Conservation (phyloP, 768 basidiomycete species). For the Trametes maxima region DNA sequence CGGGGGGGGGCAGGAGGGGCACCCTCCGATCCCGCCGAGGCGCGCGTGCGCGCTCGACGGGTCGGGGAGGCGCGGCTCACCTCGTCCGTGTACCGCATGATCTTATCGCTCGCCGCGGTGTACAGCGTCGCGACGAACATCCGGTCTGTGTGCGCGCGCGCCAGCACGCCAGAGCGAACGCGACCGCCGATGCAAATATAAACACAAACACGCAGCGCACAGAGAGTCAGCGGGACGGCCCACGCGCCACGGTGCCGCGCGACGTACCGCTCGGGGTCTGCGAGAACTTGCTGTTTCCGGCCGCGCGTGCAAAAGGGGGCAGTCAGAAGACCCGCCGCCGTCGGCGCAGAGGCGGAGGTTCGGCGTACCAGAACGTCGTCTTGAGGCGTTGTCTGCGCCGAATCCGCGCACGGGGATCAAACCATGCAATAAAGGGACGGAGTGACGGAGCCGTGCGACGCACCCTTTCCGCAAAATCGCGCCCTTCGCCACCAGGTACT, state of each 20-base stretch:
- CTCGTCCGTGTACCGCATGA: conserved; percentile 86
- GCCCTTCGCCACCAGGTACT: conserved; percentile 86
- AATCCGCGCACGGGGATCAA: conserved; percentile 28
- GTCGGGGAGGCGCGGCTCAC: conserved; percentile 31
- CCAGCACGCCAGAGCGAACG: background rate
- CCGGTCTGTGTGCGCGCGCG: conserved; percentile 51
- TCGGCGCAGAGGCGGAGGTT: conserved; percentile 11
- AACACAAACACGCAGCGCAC: background rate
- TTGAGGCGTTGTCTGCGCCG: conserved; percentile 70
- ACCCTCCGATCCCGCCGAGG: conserved; percentile 28
- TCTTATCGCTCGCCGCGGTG: conserved; percentile 71
- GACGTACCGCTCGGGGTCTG: conserved; percentile 52
- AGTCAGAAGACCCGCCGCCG: conserved; percentile 10
- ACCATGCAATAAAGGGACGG: conserved; percentile 13
- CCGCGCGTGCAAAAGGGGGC: background rate
- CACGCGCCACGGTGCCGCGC: conserved; percentile 3
- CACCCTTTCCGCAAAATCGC: conserved; percentile 86
- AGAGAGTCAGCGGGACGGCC: background rate
- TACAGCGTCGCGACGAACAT: conserved; percentile 82
- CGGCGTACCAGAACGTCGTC: conserved; percentile 78
- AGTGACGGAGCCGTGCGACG: conserved; percentile 30
- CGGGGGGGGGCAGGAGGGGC: background rate
- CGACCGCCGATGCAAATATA: background rate
- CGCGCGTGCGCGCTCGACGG: conserved; percentile 14
- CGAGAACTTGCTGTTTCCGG: conserved; percentile 65